Evolutionary conservation across 2,329 filamentous ascomycete genomes (phyloP).

Genomic region (Mycosphaerella arachidis): DNA sequence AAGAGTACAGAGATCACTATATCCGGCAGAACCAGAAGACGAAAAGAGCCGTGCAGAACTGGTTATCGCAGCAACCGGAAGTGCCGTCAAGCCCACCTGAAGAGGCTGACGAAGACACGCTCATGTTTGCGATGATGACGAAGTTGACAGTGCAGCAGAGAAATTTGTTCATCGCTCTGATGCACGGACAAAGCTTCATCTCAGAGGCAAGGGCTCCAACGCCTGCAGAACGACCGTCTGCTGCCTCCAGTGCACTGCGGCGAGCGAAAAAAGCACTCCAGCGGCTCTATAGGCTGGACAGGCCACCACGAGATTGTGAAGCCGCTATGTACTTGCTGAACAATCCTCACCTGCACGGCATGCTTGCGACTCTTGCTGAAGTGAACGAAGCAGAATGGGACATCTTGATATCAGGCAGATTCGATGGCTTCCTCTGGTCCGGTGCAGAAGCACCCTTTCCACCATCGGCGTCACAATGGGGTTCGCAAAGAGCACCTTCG

Average conservation of each 20-base stretch:
- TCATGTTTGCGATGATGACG: conserved; percentile 89
- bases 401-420: conserved; percentile 86
- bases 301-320: conserved; percentile 77
- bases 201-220: conserved; percentile 61
- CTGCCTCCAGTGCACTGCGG: conserved; percentile 61
- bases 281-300: conserved; percentile 71
- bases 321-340: conserved; percentile 80
- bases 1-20: conserved; percentile 90
- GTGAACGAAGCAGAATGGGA: conserved; percentile 96
- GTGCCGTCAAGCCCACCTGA: conserved; percentile 70
- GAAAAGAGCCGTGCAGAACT: conserved; percentile 82
- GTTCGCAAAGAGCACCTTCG: conserved; percentile 30
- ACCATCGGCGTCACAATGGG: conserved; percentile 28
- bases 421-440: conserved; percentile 93
- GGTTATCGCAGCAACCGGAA: conserved; percentile 77
- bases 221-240: conserved; percentile 41
- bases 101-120: conserved; percentile 88
- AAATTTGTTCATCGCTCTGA: conserved; percentile 75
- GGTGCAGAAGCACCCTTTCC: conserved; percentile 63
- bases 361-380: conserved; percentile 79
- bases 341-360: conserved; percentile 75
- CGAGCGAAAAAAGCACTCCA: conserved; percentile 76
- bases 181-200: conserved; percentile 55
- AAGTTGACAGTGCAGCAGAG: conserved; percentile 72
- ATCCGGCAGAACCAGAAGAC: conserved; percentile 89